phyloP scores from a whole-genome alignment of 192 early-diverging fungal species.

The Radiomyces spectabilis region DNA sequence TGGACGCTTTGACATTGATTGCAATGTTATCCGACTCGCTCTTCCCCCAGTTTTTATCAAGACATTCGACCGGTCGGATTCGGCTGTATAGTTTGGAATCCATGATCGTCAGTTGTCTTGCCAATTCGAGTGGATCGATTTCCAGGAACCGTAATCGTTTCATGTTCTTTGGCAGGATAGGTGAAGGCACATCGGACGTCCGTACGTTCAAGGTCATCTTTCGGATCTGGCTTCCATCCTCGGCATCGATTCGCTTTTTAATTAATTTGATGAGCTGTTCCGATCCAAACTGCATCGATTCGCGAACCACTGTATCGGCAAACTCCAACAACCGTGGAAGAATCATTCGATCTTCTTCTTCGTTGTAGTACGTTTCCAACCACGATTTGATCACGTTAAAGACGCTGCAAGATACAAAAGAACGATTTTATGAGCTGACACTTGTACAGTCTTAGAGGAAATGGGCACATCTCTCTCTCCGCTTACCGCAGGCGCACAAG shows the following conservation, averaged over 20 bases:
- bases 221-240: slow-evolving; percentile 44
- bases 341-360: slow-evolving; percentile 53
- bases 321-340: slow-evolving; percentile 7
- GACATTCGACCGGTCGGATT: slow-evolving; percentile 80
- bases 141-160: slow-evolving; percentile 75
- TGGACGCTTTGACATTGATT: slow-evolving; percentile 83
- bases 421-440: background rate
- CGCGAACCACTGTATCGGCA: slow-evolving; percentile 12
- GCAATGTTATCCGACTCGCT: slow-evolving; percentile 54
- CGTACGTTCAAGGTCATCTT: slow-evolving; percentile 59
- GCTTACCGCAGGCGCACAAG: slow-evolving; percentile 69
- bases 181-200: slow-evolving; percentile 56
- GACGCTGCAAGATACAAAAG: slow-evolving; percentile 32
- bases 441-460: background rate
- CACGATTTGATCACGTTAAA: slow-evolving; percentile 91
- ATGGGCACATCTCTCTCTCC: background rate
- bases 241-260: slow-evolving; percentile 21
- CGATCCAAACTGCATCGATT: slow-evolving; percentile 22
- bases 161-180: slow-evolving; percentile 75
- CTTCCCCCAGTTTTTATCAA: slow-evolving; percentile 82
- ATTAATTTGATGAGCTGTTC: slow-evolving; percentile 23
- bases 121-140: slow-evolving; percentile 86
- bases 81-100: slow-evolving; percentile 70
- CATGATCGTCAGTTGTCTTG: slow-evolving; percentile 92
- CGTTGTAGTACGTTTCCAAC: slow-evolving; percentile 80